A percentile compares a stretch with the other conserved stretches of the same genome.
These are phyloP conservation scores for Hypholoma sublateritium DNA, from an alignment of 768 basidiomycete species.

Conservation along the genomic window DNA sequence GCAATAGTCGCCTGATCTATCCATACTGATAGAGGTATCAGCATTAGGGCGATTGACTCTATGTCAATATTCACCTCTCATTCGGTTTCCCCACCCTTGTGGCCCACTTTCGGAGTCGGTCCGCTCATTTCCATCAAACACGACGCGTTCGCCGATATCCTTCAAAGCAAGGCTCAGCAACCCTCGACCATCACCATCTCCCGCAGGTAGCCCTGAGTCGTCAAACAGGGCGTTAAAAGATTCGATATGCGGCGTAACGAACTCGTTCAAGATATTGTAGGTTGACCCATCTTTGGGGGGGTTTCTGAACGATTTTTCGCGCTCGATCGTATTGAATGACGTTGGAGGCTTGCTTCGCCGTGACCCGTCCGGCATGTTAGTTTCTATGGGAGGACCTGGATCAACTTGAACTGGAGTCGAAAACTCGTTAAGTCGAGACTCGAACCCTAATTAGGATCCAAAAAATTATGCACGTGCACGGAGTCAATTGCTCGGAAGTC, in stretches of 20 bases:
- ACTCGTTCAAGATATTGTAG: constrained; percentile 84
- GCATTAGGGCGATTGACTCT: not conserved
- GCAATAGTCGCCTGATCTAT: constrained; percentile 85
- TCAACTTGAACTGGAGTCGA: constrained; percentile 5
- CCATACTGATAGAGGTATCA: constrained; percentile 62
- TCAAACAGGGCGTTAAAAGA: constrained; percentile 97
- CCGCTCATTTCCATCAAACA: constrained; percentile 77
- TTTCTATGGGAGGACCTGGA: constrained; percentile 1
- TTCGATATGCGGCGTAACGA: constrained; percentile 91
- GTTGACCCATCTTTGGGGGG: constrained; percentile 70
- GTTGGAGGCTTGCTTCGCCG: constrained; percentile 36
- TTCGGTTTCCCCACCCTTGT: constrained; percentile 75
- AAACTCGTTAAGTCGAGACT: constrained; percentile 7
- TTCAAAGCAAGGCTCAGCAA: constrained; percentile 74
- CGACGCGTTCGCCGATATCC: constrained; percentile 89
- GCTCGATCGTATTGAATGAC: constrained; percentile 79
- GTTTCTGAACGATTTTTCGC: constrained; percentile 76
- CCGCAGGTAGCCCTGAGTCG: constrained; percentile 76
- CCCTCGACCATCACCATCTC: constrained; percentile 78
- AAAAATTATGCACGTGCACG: constrained; percentile 36
- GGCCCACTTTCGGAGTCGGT: constrained; percentile 51
- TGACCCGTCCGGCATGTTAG: constrained; percentile 52
- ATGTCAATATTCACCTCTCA: constrained; percentile 63
- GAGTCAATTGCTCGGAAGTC: constrained; percentile 7
- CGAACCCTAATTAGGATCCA: constrained; percentile 12